Evolutionary conservation across 345 rosid genomes (phyloP).

Genomic region (Eucalyptus rudis): DNA sequence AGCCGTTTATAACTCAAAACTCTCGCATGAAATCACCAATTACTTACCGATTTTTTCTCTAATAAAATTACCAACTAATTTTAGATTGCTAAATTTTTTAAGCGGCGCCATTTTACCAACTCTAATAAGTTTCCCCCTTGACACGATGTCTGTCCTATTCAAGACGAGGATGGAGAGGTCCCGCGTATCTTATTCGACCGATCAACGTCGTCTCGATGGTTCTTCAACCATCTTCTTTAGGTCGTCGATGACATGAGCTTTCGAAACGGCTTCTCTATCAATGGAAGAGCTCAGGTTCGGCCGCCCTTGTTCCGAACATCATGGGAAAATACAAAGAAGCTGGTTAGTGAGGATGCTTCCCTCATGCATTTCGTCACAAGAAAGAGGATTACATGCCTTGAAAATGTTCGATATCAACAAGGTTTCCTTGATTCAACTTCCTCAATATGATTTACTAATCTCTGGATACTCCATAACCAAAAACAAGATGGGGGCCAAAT

Average conservation of each 20-base stretch:
- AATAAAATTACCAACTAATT: neutral
- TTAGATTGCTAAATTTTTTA: neutral
- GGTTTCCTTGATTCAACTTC: neutral
- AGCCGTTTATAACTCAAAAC: neutral
- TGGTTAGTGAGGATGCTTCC: neutral
- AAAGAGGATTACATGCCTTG: neutral
- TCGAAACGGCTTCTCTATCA: neutral
- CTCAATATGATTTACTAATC: neutral
- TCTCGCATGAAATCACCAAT: neutral
- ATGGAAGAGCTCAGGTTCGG: neutral
- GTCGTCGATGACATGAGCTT: neutral
- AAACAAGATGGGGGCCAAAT: neutral
- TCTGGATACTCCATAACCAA: neutral
- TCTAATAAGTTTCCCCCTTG: neutral
- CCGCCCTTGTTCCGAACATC: neutral
- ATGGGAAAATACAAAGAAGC: neutral
- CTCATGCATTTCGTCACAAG: neutral
- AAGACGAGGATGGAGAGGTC: neutral
- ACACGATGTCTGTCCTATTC: neutral
- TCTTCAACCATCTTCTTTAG: neutral
- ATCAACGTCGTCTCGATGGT: neutral
- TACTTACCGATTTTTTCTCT: neutral
- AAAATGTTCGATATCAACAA: neutral
- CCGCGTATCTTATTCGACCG: neutral
- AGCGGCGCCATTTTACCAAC: neutral